Percentiles rank a stretch among this genome's conserved stretches.
phyloP scores from a whole-genome alignment of 192 early-diverging fungal genomes.

The Piromyces finnis region DNA sequence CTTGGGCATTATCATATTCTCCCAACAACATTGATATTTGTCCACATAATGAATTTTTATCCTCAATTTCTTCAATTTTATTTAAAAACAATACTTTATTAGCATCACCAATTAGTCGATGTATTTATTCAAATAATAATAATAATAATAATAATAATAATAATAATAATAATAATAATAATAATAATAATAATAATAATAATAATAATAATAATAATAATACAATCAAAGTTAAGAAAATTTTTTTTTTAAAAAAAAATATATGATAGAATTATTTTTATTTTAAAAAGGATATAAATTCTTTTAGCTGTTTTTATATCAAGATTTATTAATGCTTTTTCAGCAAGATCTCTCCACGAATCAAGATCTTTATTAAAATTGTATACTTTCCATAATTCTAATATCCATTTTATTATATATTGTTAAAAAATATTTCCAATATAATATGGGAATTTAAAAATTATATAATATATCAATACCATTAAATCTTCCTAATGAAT shows the following conservation, averaged over 20 bases:
- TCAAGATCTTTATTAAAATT: not conserved
- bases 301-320: conserved; percentile 23
- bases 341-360: conserved; percentile 25
- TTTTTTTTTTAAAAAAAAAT: no score
- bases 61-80: conserved; percentile 14
- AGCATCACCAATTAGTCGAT: conserved; percentile 19
- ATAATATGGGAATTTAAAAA: no score
- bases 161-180: not conserved
- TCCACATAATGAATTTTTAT: conserved; percentile 16
- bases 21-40: conserved; percentile 23
- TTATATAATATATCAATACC: conserved; percentile 7
- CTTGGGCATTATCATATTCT: conserved; percentile 19
- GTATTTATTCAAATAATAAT: not conserved
- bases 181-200: not conserved
- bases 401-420: no score
- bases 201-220: not conserved
- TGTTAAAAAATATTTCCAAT: no score
- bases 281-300: conserved; percentile 9
- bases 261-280: no score
- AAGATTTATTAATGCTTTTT: conserved; percentile 15
- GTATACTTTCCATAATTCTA: not conserved
- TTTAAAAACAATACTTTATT: conserved; percentile 23
- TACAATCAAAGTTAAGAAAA: not conserved
- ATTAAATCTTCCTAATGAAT: conserved; percentile 15
- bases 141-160: not conserved